These are phyloP conservation scores for Rhytidhysteron rufulum DNA, from an alignment of 2,329 filamentous ascomycete genomes.

Conservation along the genomic window DNA sequence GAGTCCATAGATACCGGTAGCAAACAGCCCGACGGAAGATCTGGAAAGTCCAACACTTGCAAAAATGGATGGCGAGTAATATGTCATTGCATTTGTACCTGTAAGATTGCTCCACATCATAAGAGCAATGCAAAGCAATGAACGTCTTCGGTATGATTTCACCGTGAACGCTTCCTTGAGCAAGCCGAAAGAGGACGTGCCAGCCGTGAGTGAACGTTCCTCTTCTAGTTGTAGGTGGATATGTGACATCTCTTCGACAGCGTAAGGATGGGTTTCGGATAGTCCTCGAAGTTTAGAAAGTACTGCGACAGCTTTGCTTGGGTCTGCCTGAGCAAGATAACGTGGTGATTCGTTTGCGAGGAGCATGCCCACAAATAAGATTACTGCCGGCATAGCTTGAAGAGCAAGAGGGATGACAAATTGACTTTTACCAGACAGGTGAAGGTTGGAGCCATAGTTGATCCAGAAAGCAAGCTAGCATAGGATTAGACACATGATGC, in stretches of 20 bases:
- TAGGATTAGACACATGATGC: too few relatives aligned
- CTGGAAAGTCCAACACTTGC: slow-evolving; percentile 3
- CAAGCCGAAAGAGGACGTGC: not conserved
- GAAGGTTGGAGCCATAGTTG: slow-evolving; percentile 17
- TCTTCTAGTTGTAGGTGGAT: too few relatives aligned
- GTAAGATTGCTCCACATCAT: slow-evolving; percentile 6
- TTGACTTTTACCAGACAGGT: slow-evolving; percentile 8
- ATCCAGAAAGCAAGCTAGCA: slow-evolving; percentile 42
- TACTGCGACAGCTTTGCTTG: slow-evolving; percentile 22
- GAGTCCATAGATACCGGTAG: slow-evolving; percentile 7
- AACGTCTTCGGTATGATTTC: slow-evolving; percentile 1
- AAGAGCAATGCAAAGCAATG: slow-evolving; percentile 2
- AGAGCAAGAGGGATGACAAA: slow-evolving; percentile 18
- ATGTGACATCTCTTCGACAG: slow-evolving; percentile 2
- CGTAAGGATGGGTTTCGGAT: slow-evolving; percentile 2
- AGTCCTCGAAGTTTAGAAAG: slow-evolving; percentile 5
- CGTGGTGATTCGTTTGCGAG: slow-evolving; percentile 37
- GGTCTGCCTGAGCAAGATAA: slow-evolving; percentile 37
- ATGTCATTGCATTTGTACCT: slow-evolving; percentile 10
- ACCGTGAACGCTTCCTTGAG: slow-evolving; percentile 2
- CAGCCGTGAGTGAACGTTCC: slow-evolving; percentile 2
- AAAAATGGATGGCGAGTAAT: slow-evolving; percentile 10
- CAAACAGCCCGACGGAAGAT: slow-evolving; percentile 3
- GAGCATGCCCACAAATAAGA: slow-evolving; percentile 43
- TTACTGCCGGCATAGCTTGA: slow-evolving; percentile 17